Percentiles rank a stretch among this genome's conserved stretches.
Conservation (phyloP, 192 early-diverging fungal genomes). For the Mortierella alpina region DNA sequence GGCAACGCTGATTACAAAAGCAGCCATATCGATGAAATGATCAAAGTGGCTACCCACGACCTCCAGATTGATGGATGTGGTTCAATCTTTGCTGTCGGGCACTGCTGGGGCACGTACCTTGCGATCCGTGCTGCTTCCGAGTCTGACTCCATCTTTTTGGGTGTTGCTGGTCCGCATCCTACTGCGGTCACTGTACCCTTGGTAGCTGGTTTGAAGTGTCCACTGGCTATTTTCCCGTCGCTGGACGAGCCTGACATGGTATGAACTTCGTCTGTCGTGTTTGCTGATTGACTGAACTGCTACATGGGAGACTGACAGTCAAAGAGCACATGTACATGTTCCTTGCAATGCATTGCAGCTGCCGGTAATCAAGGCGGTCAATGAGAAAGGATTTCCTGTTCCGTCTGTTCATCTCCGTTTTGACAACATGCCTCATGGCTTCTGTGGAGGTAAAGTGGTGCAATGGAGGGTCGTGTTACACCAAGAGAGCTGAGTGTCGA, state of each 20-base stretch:
- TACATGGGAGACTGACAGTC: not conserved
- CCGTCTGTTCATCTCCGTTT: slow-evolving; percentile 15
- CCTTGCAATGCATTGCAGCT: not conserved
- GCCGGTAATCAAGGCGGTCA: slow-evolving; percentile 7
- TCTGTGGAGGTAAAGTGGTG: slow-evolving; percentile 8
- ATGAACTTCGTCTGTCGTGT: not conserved
- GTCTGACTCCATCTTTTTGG: not conserved
- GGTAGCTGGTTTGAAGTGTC: slow-evolving; percentile 9
- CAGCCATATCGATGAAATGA: slow-evolving; percentile 14
- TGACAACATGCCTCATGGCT: slow-evolving; percentile 19
- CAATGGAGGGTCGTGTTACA: not conserved
- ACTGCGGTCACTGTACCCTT: slow-evolving; percentile 7
- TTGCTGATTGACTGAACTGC: not conserved
- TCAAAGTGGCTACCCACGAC: slow-evolving; percentile 16
- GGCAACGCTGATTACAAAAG: slow-evolving; percentile 15
- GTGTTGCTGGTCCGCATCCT: slow-evolving; percentile 21
- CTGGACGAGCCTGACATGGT: slow-evolving; percentile 28
- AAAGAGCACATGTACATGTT: not conserved
- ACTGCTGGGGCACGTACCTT: slow-evolving; percentile 20
- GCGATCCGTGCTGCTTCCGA: slow-evolving; percentile 13
- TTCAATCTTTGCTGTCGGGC: slow-evolving; percentile 10
- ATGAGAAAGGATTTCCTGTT: slow-evolving; percentile 4
- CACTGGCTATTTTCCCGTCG: slow-evolving; percentile 14
- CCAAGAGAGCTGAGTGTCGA: not conserved
- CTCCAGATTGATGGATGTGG: slow-evolving; percentile 10